phyloP scores from a whole-genome alignment of 306 rosid species.

The Comarum palustre region DNA sequence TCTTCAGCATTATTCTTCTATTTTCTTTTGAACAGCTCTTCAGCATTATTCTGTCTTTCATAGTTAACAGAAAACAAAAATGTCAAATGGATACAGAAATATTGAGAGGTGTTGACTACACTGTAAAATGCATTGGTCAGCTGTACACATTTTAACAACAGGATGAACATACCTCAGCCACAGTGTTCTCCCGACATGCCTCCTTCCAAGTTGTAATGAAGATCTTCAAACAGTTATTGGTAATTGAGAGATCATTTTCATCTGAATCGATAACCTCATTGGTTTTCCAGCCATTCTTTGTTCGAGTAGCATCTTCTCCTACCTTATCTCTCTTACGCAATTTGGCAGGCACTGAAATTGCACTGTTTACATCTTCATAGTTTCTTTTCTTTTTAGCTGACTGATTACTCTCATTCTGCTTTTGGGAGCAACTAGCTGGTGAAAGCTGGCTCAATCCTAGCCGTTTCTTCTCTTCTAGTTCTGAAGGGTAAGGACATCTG shows the following conservation, averaged over 20 bases:
- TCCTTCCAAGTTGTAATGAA: slow-evolving; percentile 83
- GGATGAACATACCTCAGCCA: slow-evolving; percentile 51
- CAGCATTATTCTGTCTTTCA: not conserved
- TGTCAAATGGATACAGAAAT: not conserved
- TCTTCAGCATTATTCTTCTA: not conserved
- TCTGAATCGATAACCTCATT: slow-evolving; percentile 4
- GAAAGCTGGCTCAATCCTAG: slow-evolving; percentile 44
- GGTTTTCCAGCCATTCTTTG: slow-evolving; percentile 14
- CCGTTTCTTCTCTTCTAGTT: slow-evolving; percentile 68
- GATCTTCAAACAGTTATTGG: slow-evolving; percentile 42
- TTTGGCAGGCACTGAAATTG: slow-evolving; percentile 17
- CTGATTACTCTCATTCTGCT: slow-evolving; percentile 23
- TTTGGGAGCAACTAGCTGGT: slow-evolving; percentile 36
- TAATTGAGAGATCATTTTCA: slow-evolving; percentile 34
- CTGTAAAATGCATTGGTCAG: not conserved
- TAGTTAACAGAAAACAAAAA: not conserved
- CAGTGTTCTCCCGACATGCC: slow-evolving; percentile 44
- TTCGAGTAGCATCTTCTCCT: slow-evolving; percentile 20
- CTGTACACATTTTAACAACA: not conserved
- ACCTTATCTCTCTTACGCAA: slow-evolving; percentile 18
- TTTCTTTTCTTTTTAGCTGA: slow-evolving; percentile 40
- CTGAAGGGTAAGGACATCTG: slow-evolving; percentile 81
- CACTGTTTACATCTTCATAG: slow-evolving; percentile 13
- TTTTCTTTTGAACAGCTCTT: not conserved
- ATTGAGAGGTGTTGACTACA: not conserved